These are phyloP conservation scores for Crataegus laevigata DNA, from an alignment of 306 rosid species.

Conservation along the genomic window DNA sequence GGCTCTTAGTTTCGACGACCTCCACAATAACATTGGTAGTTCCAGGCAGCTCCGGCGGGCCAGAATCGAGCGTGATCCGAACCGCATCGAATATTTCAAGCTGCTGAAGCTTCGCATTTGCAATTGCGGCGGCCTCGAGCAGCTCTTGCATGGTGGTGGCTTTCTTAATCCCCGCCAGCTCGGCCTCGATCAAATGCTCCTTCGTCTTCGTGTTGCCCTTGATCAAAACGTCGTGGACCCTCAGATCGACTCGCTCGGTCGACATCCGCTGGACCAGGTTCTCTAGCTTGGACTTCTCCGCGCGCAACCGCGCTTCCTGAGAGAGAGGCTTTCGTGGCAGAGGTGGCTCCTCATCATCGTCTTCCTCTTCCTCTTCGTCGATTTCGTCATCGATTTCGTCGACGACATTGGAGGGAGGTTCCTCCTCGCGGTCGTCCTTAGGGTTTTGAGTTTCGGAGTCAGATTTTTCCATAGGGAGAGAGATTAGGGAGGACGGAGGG, in stretches of 20 bases:
- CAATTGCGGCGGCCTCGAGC: constrained; percentile 50
- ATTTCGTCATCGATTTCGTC: constrained; percentile 27
- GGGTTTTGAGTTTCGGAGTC: constrained; percentile 35
- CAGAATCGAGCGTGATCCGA: constrained; percentile 62
- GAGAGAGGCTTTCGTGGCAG: constrained; percentile 22
- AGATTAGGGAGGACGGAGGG: background rate
- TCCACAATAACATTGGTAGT: constrained; percentile 73
- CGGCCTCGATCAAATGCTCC: constrained; percentile 76
- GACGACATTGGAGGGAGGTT: constrained; percentile 25
- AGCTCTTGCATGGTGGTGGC: constrained; percentile 75
- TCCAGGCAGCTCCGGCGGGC: constrained; percentile 76
- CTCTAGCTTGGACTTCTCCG: constrained; percentile 44
- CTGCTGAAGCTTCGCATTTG: constrained; percentile 56
- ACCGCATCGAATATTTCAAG: constrained; percentile 74
- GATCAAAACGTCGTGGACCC: constrained; percentile 81
- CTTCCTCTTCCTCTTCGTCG: constrained; percentile 20
- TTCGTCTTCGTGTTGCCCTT: constrained; percentile 79
- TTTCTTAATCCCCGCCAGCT: constrained; percentile 49
- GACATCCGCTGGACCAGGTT: constrained; percentile 48
- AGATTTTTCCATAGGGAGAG: constrained; percentile 37
- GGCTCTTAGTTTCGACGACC: constrained; percentile 49
- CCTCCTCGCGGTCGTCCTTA: constrained; percentile 23
- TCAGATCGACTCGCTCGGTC: constrained; percentile 56
- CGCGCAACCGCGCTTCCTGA: constrained; percentile 31
- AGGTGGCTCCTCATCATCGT: constrained; percentile 16